Evolutionary conservation across 1,139 yeast species (phyloP), one percentile per base, ranked within the genome.

Genomic region (Geotrichum candidum): DNA sequence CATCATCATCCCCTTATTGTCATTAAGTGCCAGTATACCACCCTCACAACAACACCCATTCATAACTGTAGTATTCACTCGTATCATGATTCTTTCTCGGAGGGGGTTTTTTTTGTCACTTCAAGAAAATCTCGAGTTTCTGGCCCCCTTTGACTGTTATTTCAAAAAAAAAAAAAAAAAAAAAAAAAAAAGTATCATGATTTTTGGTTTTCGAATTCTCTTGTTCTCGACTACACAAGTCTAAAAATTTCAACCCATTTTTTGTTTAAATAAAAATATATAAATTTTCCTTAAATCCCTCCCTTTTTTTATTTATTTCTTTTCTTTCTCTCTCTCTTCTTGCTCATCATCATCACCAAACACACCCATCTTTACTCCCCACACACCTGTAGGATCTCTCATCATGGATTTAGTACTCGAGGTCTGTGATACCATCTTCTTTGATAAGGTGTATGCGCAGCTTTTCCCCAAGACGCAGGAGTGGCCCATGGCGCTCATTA

Each of bases 331-430:
- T 35, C 45, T 35, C 45, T 35, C 15, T 35, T n/a, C 13, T 35
- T 35, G 4, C 15, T 35, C 45, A 35, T 11, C 7, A 11, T 11
- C 45, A 35, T 35, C 45, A 35, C 15, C 45, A 35, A 3, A 11
- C 45, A 10, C 11, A 3, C 13, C 13, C 15, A 11, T 54, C 25
- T 15, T 45, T 54, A 25, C 22, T 27, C 15, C 18, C 31, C n/a
- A 3, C 15, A 3, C 15, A 10, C 23, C 18, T 29, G 18, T n/a
- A 25, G 25, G 25, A 48, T 48, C 10, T 48, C 51, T 18, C 51
- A 25, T 48, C 29, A 92, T 92, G 99, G 99, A 92, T 86, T 78
- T 92, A 72, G 91, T 90, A 51, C 80, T 94, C 63, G 99, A 92
- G 76, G 78, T 84, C 50, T 77, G 80, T 61, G 99, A 92, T 76